Evolutionary conservation across 805 yeast genomes (phyloP), one percentile per base, ranked within the genome.

Genomic region (Pichia sporocuriosa): DNA sequence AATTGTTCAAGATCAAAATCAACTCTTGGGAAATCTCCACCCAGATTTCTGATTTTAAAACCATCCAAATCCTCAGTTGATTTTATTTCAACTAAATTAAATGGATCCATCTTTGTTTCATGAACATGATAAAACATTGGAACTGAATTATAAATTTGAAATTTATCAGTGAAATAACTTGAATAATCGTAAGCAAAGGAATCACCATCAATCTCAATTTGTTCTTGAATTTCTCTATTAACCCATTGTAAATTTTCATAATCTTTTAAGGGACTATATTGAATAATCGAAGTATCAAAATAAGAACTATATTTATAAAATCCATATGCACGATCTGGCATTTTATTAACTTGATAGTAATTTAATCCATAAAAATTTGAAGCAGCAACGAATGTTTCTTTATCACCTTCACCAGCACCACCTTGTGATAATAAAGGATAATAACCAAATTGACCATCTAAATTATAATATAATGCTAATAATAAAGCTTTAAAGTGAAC

Each of bases 341-440:
- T 59, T 10, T 67, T 63, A 40, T 66, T 63, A 2, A 69, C 64
- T 57, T 77, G 82, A 51, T 77, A 77, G 45, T 63, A 73, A 1
- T 70, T 67, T 34, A 69, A 56, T 3, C 61, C 59, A 29, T 70
- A 59, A 9, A 68, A 68, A 32, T 68, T 67, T 6, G 86, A 80
- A 2, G 87, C 83, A 0, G 85, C 81, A 37, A 77, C 65, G 37
- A 80, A 73, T 0, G 90, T 81, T 49, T 82, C 89, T 54, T 83
- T 82, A 55, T 82, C 89, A 42, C 89, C 89, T 59, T 80, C 85
- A n/a, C 90, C 90, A 3, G 71, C 72, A 32, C 70, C 70, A 30
- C 83, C 82, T 58, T 78, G 79, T 2, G 81, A 67, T 35, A 81
- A 61, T 37, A 81, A 60, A 4, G 77, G 78, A 55, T 79, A 79